These are phyloP conservation scores for Panicum virgatum DNA, from an alignment of 202 grass and related monocot genomes.

Conservation along the genomic window DNA sequence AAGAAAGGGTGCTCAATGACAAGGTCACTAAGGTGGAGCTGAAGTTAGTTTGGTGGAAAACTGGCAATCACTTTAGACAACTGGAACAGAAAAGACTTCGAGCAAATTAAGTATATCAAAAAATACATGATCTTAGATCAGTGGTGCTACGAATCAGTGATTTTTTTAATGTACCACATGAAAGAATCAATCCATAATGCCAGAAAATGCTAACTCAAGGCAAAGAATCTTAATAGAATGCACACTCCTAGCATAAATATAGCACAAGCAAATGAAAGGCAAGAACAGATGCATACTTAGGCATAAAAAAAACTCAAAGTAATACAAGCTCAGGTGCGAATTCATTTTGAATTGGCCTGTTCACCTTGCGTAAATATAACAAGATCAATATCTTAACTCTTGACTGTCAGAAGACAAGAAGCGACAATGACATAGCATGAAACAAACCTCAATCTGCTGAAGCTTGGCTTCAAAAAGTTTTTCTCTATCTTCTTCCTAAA, in stretches of 20 bases:
- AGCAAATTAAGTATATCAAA: neutral
- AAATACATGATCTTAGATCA: neutral
- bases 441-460: conserved; percentile 93
- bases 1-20: neutral
- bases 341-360: conserved; percentile 26
- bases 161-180: neutral
- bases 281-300: neutral
- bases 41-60: neutral
- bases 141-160: neutral
- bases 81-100: neutral
- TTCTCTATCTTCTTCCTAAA: conserved; percentile 86
- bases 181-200: neutral
- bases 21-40: neutral
- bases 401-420: neutral
- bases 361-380: conserved; percentile 22
- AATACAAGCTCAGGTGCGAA: neutral
- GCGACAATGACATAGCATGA: neutral
- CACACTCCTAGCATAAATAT: neutral
- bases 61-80: neutral
- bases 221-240: neutral
- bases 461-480: conserved; percentile 98
- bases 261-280: neutral
- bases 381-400: neutral
- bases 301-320: conserved; percentile 2
- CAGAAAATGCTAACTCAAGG: conserved; percentile 1